Percentiles rank a stretch among this genome's conserved stretches.
phyloP scores from a whole-genome alignment of 1,139 yeast species.

The Geotrichum australiense region DNA sequence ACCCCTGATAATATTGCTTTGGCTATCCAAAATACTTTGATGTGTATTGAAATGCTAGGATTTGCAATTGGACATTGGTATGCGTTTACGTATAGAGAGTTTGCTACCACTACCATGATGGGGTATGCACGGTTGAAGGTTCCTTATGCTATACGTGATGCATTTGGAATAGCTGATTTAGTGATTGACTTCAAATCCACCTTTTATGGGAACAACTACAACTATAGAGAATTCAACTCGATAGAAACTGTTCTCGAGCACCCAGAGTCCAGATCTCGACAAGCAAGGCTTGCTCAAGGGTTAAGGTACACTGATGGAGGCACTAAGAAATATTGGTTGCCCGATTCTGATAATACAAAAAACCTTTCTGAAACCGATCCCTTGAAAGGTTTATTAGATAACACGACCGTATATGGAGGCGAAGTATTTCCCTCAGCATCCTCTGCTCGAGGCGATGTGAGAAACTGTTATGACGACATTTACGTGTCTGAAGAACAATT shows the following conservation, averaged over 20 bases:
- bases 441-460: too few relatives aligned
- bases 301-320: slow-evolving; percentile 76
- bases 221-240: slow-evolving; percentile 77
- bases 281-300: slow-evolving; percentile 76
- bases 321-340: slow-evolving; percentile 77
- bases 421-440: too few relatives aligned
- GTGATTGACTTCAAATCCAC: slow-evolving; percentile 70
- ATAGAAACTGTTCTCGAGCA: slow-evolving; percentile 65
- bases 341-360: slow-evolving; percentile 26
- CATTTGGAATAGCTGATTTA: slow-evolving; percentile 68
- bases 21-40: slow-evolving; percentile 67
- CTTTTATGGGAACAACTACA: slow-evolving; percentile 68
- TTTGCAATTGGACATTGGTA: slow-evolving; percentile 85
- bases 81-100: slow-evolving; percentile 76
- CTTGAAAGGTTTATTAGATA: background rate
- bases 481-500: slow-evolving; percentile 31
- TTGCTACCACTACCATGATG: slow-evolving; percentile 53
- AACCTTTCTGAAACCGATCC: slow-evolving; percentile 2
- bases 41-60: slow-evolving; percentile 77
- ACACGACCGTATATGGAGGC: background rate
- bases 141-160: slow-evolving; percentile 62
- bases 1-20: slow-evolving; percentile 35
- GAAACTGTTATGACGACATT: too few relatives aligned
- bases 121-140: slow-evolving; percentile 59
- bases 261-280: slow-evolving; percentile 57